phyloP scores from a whole-genome alignment of 257 asterid genomes.

The Ligustrum vulgare region DNA sequence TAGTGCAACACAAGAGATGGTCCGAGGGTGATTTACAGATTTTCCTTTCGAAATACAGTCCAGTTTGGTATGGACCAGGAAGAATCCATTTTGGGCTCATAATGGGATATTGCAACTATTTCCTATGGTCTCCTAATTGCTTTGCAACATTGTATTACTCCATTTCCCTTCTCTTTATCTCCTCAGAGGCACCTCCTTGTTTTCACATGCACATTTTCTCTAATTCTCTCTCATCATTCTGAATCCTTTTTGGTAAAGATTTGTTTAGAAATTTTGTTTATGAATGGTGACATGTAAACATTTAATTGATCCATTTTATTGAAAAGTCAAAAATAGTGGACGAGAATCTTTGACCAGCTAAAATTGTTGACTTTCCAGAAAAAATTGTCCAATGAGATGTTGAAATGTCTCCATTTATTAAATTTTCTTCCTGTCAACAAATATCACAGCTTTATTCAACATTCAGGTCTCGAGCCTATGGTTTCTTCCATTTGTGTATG shows the following conservation, averaged over 20 bases:
- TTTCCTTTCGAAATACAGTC: constrained; percentile 59
- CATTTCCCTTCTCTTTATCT: constrained; percentile 65
- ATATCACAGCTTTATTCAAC: neutral
- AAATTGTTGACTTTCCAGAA: no score
- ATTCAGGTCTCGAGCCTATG: constrained; percentile 59
- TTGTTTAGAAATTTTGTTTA: no score
- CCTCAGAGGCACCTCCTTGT: constrained; percentile 62
- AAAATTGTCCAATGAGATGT: no score
- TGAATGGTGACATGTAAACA: no score
- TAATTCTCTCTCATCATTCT: neutral
- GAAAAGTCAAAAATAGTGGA: no score
- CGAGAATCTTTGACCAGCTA: no score
- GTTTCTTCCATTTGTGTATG: constrained; percentile 62
- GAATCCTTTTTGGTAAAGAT: neutral
- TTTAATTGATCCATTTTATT: no score
- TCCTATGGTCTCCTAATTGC: constrained; percentile 71
- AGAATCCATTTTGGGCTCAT: constrained; percentile 48
- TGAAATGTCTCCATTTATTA: no score
- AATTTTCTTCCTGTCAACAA: neutral
- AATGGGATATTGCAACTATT: constrained; percentile 58
- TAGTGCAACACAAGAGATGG: constrained; percentile 88
- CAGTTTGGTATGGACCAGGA: constrained; percentile 56
- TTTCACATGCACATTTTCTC: constrained; percentile 54
- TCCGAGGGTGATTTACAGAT: constrained; percentile 82
- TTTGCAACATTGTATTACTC: constrained; percentile 68